Evolutionary conservation across 305 asterid genomes (phyloP).

Genomic region (Fraxinus paxiana): DNA sequence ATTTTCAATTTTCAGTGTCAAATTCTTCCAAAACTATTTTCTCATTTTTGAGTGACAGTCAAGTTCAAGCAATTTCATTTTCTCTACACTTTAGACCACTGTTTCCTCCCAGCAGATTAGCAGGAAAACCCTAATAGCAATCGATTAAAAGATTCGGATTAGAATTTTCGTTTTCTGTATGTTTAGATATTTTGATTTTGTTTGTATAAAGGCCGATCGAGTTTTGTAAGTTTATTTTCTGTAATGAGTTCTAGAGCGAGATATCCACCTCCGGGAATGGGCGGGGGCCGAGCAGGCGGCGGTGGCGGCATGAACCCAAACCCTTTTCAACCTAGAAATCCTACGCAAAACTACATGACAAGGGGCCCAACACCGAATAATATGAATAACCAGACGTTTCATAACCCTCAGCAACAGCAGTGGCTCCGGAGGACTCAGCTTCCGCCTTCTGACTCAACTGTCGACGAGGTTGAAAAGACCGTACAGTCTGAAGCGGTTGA

Average conservation of each 20-base stretch:
- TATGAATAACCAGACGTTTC: slow-evolving; percentile 39
- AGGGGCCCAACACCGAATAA: slow-evolving; percentile 42
- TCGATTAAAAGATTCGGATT: neutral
- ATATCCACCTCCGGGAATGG: slow-evolving; percentile 88
- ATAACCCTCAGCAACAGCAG: slow-evolving; percentile 67
- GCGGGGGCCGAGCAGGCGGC: slow-evolving; percentile 62
- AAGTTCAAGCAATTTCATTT: neutral
- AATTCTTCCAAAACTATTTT: slow-evolving; percentile 16
- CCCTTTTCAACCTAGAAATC: slow-evolving; percentile 53
- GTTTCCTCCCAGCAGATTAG: neutral
- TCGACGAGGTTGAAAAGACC: slow-evolving; percentile 77
- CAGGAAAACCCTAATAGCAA: neutral
- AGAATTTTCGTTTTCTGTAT: slow-evolving; percentile 10
- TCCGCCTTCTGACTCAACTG: slow-evolving; percentile 40
- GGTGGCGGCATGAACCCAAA: slow-evolving; percentile 55
- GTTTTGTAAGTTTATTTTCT: slow-evolving; percentile 19
- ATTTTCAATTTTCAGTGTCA: neutral
- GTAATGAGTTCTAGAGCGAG: slow-evolving; percentile 70
- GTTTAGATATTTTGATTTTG: neutral
- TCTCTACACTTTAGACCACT: neutral
- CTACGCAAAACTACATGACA: slow-evolving; percentile 57
- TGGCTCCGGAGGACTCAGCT: slow-evolving; percentile 70
- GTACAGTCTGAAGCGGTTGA: slow-evolving; percentile 74
- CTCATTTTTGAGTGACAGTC: slow-evolving; percentile 4
- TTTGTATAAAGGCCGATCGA: slow-evolving; percentile 24